Conservation (phyloP, 192 early-diverging fungal species). For the Backusella luteola region DNA sequence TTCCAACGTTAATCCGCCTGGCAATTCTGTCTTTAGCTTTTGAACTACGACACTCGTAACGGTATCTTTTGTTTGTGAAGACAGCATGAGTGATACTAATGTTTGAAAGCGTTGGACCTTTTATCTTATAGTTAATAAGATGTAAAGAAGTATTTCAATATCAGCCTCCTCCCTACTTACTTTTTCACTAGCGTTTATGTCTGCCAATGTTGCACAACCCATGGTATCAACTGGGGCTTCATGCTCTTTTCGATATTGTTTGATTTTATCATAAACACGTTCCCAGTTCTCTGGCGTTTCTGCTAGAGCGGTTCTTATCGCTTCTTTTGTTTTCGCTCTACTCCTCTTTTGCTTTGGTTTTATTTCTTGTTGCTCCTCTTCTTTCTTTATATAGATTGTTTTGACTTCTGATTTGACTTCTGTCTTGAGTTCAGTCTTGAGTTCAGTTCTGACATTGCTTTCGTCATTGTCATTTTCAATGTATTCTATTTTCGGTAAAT, state of each 20-base stretch:
- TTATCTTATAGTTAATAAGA: background rate
- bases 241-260: constrained; percentile 62
- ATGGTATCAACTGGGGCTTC: constrained; percentile 87
- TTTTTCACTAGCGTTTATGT: constrained; percentile 30
- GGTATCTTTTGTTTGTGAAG: constrained; percentile 92
- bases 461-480: background rate
- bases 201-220: constrained; percentile 77
- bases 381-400: background rate
- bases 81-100: constrained; percentile 83
- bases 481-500: background rate
- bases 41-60: constrained; percentile 78
- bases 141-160: background rate
- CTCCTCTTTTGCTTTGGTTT: background rate
- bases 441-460: background rate
- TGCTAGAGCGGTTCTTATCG: background rate
- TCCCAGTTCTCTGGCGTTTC: constrained; percentile 57
- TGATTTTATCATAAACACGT: constrained; percentile 58
- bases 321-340: background rate
- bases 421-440: background rate
- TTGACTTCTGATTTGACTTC: background rate
- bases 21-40: constrained; percentile 58
- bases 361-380: background rate
- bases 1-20: constrained; percentile 69
- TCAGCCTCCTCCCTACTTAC: background rate
- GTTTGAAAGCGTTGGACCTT: constrained; percentile 71